A percentile compares a stretch with the other conserved stretches of the same genome.
Conservation (phyloP, 1,284 basidiomycete species). For the Puccinia brachypodii region DNA sequence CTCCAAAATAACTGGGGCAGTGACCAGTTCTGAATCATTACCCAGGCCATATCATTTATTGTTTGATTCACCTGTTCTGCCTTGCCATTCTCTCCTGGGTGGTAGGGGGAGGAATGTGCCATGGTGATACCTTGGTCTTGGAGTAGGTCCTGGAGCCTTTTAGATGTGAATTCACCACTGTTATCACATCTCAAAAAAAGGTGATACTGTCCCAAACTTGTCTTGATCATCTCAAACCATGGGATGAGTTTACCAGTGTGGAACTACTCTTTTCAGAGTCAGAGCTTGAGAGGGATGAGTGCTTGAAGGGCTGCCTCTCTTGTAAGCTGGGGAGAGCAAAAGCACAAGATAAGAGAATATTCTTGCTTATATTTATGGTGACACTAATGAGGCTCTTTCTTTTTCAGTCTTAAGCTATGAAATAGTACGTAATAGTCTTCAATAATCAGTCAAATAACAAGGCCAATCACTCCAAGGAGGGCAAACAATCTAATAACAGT, state of each 20-base stretch:
- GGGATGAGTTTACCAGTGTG: background rate
- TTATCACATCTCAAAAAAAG: background rate
- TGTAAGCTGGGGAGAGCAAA: too few species aligned
- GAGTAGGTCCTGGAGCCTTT: background rate
- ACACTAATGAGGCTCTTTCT: too few species aligned
- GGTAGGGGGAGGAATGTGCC: background rate
- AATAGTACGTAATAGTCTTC: too few species aligned
- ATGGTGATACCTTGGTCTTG: background rate
- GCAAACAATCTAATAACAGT: too few species aligned
- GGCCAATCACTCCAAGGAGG: too few species aligned
- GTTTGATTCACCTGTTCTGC: slow-evolving; percentile 27
- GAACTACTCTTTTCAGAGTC: too few species aligned
- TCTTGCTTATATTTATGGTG: too few species aligned
- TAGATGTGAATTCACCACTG: background rate
- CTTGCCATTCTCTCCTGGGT: slow-evolving; percentile 16
- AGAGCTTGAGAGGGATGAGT: too few species aligned
- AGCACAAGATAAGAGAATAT: too few species aligned
- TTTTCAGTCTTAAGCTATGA: too few species aligned
- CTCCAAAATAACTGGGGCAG: slow-evolving; percentile 12
- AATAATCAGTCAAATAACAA: too few species aligned
- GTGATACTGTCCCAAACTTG: background rate
- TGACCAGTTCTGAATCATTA: background rate
- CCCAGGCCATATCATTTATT: slow-evolving; percentile 5
- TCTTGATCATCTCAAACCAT: background rate
- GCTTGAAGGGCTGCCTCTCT: too few species aligned